A percentile compares a stretch with the other conserved stretches of the same genome.
These are phyloP conservation scores for Cymbidium sinense DNA, from an alignment of 106 monocot species.

Conservation along the genomic window DNA sequence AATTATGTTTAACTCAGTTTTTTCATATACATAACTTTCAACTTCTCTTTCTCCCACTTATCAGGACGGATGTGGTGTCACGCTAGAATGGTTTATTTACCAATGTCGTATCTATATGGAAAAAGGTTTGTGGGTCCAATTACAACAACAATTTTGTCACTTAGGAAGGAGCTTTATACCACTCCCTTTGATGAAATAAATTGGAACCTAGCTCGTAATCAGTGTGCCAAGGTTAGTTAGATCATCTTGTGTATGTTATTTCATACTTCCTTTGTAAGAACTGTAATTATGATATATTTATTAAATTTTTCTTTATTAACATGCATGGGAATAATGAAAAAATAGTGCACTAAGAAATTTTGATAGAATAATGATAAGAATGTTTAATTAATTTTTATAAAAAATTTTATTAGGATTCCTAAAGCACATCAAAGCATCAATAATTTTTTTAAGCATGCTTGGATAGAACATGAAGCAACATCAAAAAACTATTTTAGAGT, in stretches of 20 bases:
- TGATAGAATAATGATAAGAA: not conserved
- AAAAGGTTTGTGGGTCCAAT: constrained; percentile 84
- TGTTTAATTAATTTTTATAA: not conserved
- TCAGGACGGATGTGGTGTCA: constrained; percentile 94
- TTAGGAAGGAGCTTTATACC: constrained; percentile 69
- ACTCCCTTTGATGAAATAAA: constrained; percentile 60
- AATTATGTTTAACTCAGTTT: not conserved
- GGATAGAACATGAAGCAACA: too few relatives aligned
- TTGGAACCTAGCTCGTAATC: constrained; percentile 76
- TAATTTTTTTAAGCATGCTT: not conserved
- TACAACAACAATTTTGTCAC: constrained; percentile 46
- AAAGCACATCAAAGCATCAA: not conserved
- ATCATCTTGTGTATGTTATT: too few relatives aligned
- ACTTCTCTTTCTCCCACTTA: not conserved
- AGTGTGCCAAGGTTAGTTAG: constrained; percentile 28
- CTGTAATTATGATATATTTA: too few relatives aligned
- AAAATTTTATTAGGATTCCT: not conserved
- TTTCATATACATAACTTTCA: not conserved
- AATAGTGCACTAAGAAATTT: not conserved
- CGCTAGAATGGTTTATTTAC: constrained; percentile 79
- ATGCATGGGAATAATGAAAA: too few relatives aligned
- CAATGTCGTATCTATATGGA: constrained; percentile 92
- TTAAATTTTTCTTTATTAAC: too few relatives aligned
- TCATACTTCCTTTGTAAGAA: too few relatives aligned
- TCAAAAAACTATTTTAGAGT: too few relatives aligned